These are phyloP conservation scores for Tetrastigma voinierianum DNA, from an alignment of 164 flowering plant species.

Conservation along the genomic window DNA sequence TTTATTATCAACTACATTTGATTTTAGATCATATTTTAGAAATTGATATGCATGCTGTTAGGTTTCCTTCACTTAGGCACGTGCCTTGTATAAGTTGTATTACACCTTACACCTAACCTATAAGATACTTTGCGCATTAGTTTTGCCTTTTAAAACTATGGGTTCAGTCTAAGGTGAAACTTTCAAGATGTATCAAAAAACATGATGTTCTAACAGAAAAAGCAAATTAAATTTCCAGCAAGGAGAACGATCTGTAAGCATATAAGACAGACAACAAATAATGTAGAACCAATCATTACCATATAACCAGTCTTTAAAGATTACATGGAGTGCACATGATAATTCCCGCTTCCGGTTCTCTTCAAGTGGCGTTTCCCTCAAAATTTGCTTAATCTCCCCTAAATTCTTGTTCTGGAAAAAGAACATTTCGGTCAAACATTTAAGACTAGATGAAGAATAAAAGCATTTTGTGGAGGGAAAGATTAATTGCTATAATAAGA, in stretches of 20 bases:
- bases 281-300: constrained; percentile 40
- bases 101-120: too few species aligned
- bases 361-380: constrained; percentile 80
- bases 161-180: too few species aligned
- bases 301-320: constrained; percentile 95
- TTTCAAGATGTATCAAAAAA: too few species aligned
- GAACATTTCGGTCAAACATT: background rate
- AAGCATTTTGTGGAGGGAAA: background rate
- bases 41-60: too few species aligned
- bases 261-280: background rate
- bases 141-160: too few species aligned
- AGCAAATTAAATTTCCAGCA: background rate
- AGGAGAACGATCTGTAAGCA: background rate
- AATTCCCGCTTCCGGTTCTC: constrained; percentile 80
- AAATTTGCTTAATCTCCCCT: constrained; percentile 67
- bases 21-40: too few species aligned
- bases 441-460: background rate
- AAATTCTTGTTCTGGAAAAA: constrained; percentile 58
- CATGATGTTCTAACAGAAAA: too few species aligned
- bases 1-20: too few species aligned
- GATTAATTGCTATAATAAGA: background rate
- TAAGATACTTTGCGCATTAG: too few species aligned
- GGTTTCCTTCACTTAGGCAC: too few species aligned
- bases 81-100: too few species aligned
- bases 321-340: constrained; percentile 74